These are phyloP conservation scores for Cyanodermella asteris DNA, from an alignment of 2,329 filamentous ascomycete species.

Conservation along the genomic window DNA sequence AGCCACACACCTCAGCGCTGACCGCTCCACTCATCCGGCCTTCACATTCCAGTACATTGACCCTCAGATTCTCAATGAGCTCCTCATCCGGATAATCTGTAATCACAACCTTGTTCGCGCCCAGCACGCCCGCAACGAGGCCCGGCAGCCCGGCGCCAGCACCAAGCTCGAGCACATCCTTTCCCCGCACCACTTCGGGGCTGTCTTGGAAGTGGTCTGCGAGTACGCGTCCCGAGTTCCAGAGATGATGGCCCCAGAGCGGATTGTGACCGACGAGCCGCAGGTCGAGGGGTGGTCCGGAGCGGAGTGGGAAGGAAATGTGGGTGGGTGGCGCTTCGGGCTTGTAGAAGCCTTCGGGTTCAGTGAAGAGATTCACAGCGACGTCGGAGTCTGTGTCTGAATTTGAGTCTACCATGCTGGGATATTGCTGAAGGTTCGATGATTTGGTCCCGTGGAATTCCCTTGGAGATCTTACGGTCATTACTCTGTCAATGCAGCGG, in stretches of 20 bases:
- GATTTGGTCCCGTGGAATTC: too few relatives aligned
- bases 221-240: conserved; percentile 69
- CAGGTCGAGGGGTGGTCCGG: conserved; percentile 43
- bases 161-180: conserved; percentile 69
- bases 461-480: too few relatives aligned
- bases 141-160: conserved; percentile 71
- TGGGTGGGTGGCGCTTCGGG: conserved; percentile 55
- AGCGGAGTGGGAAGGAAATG: conserved; percentile 46
- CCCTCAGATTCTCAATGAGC: conserved; percentile 38
- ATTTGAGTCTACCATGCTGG: too few relatives aligned
- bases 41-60: too few relatives aligned
- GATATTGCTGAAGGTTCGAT: too few relatives aligned
- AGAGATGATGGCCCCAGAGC: conserved; percentile 70
- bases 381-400: too few relatives aligned
- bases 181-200: conserved; percentile 34
- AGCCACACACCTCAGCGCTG: too few relatives aligned
- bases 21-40: too few relatives aligned
- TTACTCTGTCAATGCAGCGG: too few relatives aligned
- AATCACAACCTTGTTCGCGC: conserved; percentile 49
- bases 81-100: conserved; percentile 79
- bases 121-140: conserved; percentile 52
- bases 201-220: conserved; percentile 56
- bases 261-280: conserved; percentile 72
- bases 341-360: conserved; percentile 61
- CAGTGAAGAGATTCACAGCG: conserved; percentile 42